Conservation (phyloP, 2,329 filamentous ascomycete genomes). For the Penicillium nordicum region DNA sequence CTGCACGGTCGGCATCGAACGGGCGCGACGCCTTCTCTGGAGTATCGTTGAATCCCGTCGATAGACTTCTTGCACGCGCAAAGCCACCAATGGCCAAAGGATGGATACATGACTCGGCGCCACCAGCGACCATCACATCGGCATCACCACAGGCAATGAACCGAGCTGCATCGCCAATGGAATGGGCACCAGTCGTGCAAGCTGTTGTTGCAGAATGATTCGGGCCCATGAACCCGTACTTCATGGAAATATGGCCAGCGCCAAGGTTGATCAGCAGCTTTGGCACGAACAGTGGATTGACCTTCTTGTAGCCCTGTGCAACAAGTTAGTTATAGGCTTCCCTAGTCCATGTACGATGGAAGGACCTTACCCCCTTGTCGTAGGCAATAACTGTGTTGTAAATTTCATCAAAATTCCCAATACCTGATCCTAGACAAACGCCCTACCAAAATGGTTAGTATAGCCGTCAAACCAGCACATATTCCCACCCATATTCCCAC, state of each 20-base stretch:
- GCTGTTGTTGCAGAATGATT: slow-evolving; percentile 92
- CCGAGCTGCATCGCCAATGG: slow-evolving; percentile 87
- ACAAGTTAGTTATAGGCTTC: slow-evolving; percentile 8
- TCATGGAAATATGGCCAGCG: slow-evolving; percentile 92
- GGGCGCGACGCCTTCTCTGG: slow-evolving; percentile 74
- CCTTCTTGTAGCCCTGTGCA: slow-evolving; percentile 78
- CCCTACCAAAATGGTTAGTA: slow-evolving; percentile 51
- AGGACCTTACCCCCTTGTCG: slow-evolving; percentile 60
- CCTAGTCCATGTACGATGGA: background rate
- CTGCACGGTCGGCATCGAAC: slow-evolving; percentile 74
- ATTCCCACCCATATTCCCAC: slow-evolving; percentile 7
- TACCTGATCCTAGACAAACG: slow-evolving; percentile 90
- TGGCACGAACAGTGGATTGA: slow-evolving; percentile 90
- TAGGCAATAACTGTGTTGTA: slow-evolving; percentile 79
- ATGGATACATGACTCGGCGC: slow-evolving; percentile 92
- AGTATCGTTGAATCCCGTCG: slow-evolving; percentile 72
- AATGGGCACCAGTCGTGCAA: slow-evolving; percentile 93
- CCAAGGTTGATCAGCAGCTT: slow-evolving; percentile 91
- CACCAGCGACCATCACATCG: slow-evolving; percentile 93
- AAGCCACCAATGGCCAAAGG: slow-evolving; percentile 91
- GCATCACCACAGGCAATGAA: slow-evolving; percentile 91
- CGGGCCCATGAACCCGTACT: slow-evolving; percentile 80
- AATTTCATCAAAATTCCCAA: slow-evolving; percentile 88
- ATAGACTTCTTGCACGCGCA: slow-evolving; percentile 77
- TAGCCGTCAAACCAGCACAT: background rate